A percentile compares a stretch with the other conserved stretches of the same genome.
These are phyloP conservation scores for Yamagishiella unicocca DNA, from an alignment of 139 green algal genomes.

Conservation along the genomic window DNA sequence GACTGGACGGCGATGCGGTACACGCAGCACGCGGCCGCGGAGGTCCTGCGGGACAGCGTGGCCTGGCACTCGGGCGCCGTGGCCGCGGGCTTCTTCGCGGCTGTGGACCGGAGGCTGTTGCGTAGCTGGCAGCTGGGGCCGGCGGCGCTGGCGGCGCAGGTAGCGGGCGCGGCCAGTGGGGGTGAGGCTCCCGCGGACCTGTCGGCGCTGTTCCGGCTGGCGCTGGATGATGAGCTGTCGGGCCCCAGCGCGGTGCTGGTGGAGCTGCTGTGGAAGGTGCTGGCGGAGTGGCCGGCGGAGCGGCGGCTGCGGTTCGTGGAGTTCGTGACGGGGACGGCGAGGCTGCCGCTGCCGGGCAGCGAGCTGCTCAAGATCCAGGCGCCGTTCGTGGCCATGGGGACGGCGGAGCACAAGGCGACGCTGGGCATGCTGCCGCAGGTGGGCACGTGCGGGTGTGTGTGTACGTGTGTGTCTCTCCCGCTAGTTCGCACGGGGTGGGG, in stretches of 20 bases:
- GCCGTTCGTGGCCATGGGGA: constrained; percentile 68
- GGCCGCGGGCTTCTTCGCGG: constrained; percentile 51
- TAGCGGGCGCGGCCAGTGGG: not conserved
- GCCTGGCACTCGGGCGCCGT: constrained; percentile 63
- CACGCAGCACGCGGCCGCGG: constrained; percentile 36
- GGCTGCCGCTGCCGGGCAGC: constrained; percentile 63
- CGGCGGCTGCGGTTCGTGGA: constrained; percentile 57
- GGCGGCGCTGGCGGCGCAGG: constrained; percentile 44
- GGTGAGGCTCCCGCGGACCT: constrained; percentile 35
- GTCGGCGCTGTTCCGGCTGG: constrained; percentile 53
- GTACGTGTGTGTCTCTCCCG: not conserved
- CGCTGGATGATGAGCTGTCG: constrained; percentile 61
- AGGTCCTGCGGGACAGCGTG: constrained; percentile 59
- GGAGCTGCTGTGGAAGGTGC: constrained; percentile 60
- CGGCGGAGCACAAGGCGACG: constrained; percentile 51
- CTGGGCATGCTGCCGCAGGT: constrained; percentile 76
- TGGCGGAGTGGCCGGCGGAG: constrained; percentile 52
- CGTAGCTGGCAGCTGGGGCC: constrained; percentile 52
- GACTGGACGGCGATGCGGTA: constrained; percentile 54
- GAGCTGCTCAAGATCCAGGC: constrained; percentile 67
- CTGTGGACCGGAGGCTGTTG: constrained; percentile 45
- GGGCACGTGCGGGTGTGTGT: not conserved
- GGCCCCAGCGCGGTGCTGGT: constrained; percentile 6
- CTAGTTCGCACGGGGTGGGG: too few species aligned
- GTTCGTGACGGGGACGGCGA: constrained; percentile 68